Evolutionary conservation across 495 filamentous ascomycete genomes (phyloP), one percentile per base, ranked within the genome.

Genomic region (Hypoxylon cercidicola): DNA sequence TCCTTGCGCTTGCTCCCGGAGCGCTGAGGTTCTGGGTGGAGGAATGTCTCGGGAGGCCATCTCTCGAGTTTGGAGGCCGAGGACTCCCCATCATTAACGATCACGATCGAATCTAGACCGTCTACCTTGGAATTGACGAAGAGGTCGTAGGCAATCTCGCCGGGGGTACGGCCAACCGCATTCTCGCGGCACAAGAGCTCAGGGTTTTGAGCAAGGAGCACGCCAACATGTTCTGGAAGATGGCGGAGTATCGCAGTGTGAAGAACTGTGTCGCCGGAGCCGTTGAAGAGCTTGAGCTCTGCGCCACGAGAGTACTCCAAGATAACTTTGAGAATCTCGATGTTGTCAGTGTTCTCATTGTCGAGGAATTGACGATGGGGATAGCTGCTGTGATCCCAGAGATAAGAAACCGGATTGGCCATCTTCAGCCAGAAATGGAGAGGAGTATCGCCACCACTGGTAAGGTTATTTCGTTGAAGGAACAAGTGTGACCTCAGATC

Each of bases 121-220:
- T 44, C 30, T 18, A 72, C 58, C 21, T 54, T 75, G 6, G 75
- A 45, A 8, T 75, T 66, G 16, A 86, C 66, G 74, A 82, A 85
- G 2, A 73, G 65, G 50, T 86, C 84, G 30, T 82, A 79, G 1
- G 87, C 85, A 37, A 92, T 79, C 54, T 93, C 90, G 18, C 80
- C 73, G 0, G 89, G 86, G 2, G 90, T 93, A 10, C 80, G 82
- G 10, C 90, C 90, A 0, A 87, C 88, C 0, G 89, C 81, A 65
- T 90, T 92, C 64, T 93, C 90, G 34, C 85, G 82, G 66, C 83
- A 79, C 0, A 92, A 72, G 0, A 91, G 77, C 34, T 78, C 79
- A 1, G 86, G 84, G 12, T 85, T 81, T 28, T 78, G 77, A 11
- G 83, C 76, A 13, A 92, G 67, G 35, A 92, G 75, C 7, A 77